Evolutionary conservation across 2,329 filamentous ascomycete species (phyloP), one percentile per base, ranked within the genome.

Genomic region (Neurospora sp.): DNA sequence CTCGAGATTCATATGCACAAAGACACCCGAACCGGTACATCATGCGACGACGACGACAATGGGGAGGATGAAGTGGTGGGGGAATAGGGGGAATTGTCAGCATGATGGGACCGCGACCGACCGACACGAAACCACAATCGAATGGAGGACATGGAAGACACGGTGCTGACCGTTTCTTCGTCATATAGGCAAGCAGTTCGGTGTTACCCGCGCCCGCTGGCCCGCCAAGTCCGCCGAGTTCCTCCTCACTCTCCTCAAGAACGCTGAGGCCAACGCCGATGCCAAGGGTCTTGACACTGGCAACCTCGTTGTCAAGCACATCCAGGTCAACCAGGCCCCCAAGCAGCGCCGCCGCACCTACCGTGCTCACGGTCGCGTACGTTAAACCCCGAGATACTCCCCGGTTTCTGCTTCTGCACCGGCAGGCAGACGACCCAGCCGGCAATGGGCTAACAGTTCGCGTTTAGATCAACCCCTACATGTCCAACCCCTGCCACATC

Each of bases 401-500:
- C 67, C 69, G n/a, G 46, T 36, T 19, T 28, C 38, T 13, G n/a
- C 8, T 42, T 69, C 13, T 11, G 23, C 17, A 38, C 11, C 40
- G 8, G 8, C 23, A 17, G 38, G 28, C n/a, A 40, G 17, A 46
- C 23, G 17, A 13, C 8, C 19, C 43, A 67, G 46, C 19, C 46
- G 46, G 19, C 28, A 33, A 70, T 38, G 58, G 69, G 68, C 77
- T 82, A 76, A 81, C 73, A 69, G 66, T n/a, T 13, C 58, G 15
- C 23, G 69, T 58, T 52, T 73, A 97, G 94, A 99, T 99, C 88
- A 99, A 99, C 91, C 96, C 96, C 75, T 99, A 98, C 90, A 98
- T 99, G 96, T 97, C 94, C 78, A 97, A 97, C 91, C 96, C 96
- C 78, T 99, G 95, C 92, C 96, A 99, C 91, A 97, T 99, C 84